Conservation (phyloP, 495 filamentous ascomycete genomes). For the Diplogelasinospora grovesii region DNA sequence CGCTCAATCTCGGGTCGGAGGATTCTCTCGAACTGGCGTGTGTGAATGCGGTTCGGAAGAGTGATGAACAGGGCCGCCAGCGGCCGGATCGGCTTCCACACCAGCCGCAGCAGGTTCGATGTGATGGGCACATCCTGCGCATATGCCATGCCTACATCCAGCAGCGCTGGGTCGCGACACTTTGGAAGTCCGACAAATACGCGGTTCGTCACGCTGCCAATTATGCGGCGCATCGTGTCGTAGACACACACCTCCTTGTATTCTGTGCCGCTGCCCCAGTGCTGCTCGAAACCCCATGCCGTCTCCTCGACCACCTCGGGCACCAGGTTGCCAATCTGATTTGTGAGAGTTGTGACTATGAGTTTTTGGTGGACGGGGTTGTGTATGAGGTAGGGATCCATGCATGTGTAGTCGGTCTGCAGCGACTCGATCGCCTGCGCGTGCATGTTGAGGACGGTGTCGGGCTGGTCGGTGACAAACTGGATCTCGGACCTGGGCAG, state of each 20-base stretch:
- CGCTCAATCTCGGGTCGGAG: slow-evolving; percentile 26
- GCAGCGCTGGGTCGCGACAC: slow-evolving; percentile 30
- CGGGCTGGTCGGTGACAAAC: slow-evolving; percentile 42
- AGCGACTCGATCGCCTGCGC: slow-evolving; percentile 25
- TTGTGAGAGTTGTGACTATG: slow-evolving; percentile 33
- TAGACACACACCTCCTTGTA: slow-evolving; percentile 34
- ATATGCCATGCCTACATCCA: slow-evolving; percentile 34
- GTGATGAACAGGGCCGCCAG: slow-evolving; percentile 28
- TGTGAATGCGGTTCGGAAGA: slow-evolving; percentile 30
- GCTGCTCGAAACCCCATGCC: slow-evolving; percentile 19
- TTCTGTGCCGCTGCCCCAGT: slow-evolving; percentile 29
- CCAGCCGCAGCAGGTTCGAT: slow-evolving; percentile 24
- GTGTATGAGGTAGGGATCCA: slow-evolving; percentile 26
- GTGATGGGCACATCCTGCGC: slow-evolving; percentile 31
- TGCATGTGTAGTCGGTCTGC: slow-evolving; percentile 31
- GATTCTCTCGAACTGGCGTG: slow-evolving; percentile 21
- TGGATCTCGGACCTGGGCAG: slow-evolving; percentile 33
- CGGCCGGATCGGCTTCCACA: slow-evolving; percentile 33
- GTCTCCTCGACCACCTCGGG: slow-evolving; percentile 39
- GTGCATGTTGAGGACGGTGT: slow-evolving; percentile 28
- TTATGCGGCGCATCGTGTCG: slow-evolving; percentile 25
- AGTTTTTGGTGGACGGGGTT: slow-evolving; percentile 28
- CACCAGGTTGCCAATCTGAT: slow-evolving; percentile 32
- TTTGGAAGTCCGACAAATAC: slow-evolving; percentile 29
- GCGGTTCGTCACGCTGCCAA: slow-evolving; percentile 30